Percentiles rank a stretch among this genome's conserved stretches.
phyloP scores from a whole-genome alignment of 306 rosid species.

The Prinsepia uniflora region DNA sequence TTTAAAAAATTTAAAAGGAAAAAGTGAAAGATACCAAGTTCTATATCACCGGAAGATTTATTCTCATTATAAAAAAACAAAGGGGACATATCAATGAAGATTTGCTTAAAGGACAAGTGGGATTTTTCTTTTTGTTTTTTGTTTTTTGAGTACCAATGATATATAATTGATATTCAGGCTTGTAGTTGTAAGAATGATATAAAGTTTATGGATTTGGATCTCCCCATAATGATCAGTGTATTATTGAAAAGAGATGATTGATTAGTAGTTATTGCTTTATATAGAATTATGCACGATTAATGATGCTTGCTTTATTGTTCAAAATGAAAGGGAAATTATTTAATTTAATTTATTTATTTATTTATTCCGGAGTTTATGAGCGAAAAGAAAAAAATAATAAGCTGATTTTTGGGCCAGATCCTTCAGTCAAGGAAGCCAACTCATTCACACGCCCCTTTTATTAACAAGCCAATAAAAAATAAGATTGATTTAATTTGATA shows the following conservation, averaged over 20 bases:
- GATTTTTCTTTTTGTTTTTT: not conserved
- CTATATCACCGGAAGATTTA: no score
- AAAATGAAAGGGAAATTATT: not conserved
- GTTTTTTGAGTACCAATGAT: conserved; percentile 8
- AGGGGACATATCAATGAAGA: conserved; percentile 30
- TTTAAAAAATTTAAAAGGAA: not conserved
- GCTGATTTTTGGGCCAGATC: not conserved
- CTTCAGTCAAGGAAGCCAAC: conserved; percentile 9
- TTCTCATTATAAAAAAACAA: no score
- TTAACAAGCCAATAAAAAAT: not conserved
- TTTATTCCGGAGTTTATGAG: not conserved
- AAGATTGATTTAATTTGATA: not conserved
- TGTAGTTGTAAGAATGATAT: conserved; percentile 29
- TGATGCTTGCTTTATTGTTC: not conserved
- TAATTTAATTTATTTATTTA: not conserved
- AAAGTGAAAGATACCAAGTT: conserved; percentile 4
- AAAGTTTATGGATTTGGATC: conserved; percentile 29
- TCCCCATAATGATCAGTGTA: conserved; percentile 14
- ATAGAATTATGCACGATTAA: not conserved
- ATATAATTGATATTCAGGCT: conserved; percentile 32
- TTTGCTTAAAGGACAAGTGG: conserved; percentile 29
- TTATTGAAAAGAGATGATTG: not conserved
- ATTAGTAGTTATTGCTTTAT: not conserved
- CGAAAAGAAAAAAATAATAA: not conserved
- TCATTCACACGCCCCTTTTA: not conserved